Evolutionary conservation across 2,329 filamentous ascomycete genomes (phyloP), one percentile per base, ranked within the genome.

Genomic region (Diatrype stigma): DNA sequence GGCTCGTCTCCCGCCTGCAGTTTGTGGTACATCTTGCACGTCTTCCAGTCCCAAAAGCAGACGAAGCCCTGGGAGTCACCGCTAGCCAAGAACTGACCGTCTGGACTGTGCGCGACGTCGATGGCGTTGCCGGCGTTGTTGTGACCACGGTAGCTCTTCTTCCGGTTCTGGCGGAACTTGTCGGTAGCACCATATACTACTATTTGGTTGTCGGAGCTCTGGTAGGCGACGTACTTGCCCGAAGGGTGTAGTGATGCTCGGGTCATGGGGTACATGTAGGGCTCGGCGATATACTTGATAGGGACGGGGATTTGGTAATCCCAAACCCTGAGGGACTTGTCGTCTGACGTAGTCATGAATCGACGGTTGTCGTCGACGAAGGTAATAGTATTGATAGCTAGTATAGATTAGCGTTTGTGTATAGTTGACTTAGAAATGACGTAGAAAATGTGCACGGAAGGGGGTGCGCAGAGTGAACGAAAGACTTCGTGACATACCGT

Each of bases 31-130:
- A 99, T 93, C 74, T 96, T 97, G 70, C 93, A 96, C 37, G 91
- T 96, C 81, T 99, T 99, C 90, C 92, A 99, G 71, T 97, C 94
- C 90, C 92, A 99, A 73, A 97, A 96, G 71, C 89, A 96, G 45
- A 96, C 84, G 63, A 83, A 96, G 34, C 95, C 94, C 16, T 83
- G 90, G 47, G 84, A 89, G 69, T 99, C 94, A 55, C 94, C 94
- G 17, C 83, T 89, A 19, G 85, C 87, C 49, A 99, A 77, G 68
- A 96, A 96, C 66, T 96, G 90, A 0, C 94, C 94, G 67, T 97
- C 94, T 1, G 92, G 90, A 62, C 85, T 90, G 65, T 95, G 87
- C 48, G 87, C 85, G 47, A 99, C 79, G 63, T 96, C 94, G 56
- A 97, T 90, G 2, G 88, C 92, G 63, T 95, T 92, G 2, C 95